Conservation (phyloP, 768 basidiomycete genomes). For the Russula virescens region DNA sequence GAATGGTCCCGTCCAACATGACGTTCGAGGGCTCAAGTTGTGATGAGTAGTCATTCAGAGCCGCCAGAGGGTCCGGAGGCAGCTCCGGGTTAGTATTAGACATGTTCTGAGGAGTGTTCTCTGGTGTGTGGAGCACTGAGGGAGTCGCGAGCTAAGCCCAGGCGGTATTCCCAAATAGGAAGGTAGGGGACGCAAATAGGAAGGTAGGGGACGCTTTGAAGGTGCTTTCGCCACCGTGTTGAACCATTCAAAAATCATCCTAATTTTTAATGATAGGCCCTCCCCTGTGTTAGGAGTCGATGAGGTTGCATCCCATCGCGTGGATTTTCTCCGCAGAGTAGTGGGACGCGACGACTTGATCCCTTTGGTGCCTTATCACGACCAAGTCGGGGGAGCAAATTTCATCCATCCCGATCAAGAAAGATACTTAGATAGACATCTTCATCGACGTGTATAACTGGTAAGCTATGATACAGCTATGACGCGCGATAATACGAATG, state of each 20-base stretch:
- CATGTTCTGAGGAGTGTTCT: too few relatives aligned
- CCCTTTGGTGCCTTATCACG: constrained; percentile 17
- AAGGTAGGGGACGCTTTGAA: too few relatives aligned
- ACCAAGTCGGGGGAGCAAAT: constrained; percentile 18
- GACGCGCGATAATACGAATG: not conserved
- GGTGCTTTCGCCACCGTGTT: not conserved
- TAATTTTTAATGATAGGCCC: not conserved
- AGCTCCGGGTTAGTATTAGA: too few relatives aligned
- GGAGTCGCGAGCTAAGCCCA: too few relatives aligned
- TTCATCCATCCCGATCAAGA: constrained; percentile 16
- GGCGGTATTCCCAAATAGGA: too few relatives aligned
- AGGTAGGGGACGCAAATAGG: too few relatives aligned
- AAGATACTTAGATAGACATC: constrained; percentile 20
- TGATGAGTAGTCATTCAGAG: too few relatives aligned
- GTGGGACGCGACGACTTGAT: constrained; percentile 21
- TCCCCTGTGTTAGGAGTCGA: constrained; percentile 14
- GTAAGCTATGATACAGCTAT: too few relatives aligned
- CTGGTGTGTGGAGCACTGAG: too few relatives aligned
- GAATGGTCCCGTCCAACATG: too few relatives aligned
- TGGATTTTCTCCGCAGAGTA: constrained; percentile 6
- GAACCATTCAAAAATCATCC: not conserved
- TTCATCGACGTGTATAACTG: constrained; percentile 18
- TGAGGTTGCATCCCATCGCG: constrained; percentile 21
- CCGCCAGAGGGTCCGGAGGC: too few relatives aligned
- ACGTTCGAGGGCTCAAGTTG: too few relatives aligned